phyloP scores from a whole-genome alignment of 805 yeast species.

The Wickerhamomyces hampshirensis region DNA sequence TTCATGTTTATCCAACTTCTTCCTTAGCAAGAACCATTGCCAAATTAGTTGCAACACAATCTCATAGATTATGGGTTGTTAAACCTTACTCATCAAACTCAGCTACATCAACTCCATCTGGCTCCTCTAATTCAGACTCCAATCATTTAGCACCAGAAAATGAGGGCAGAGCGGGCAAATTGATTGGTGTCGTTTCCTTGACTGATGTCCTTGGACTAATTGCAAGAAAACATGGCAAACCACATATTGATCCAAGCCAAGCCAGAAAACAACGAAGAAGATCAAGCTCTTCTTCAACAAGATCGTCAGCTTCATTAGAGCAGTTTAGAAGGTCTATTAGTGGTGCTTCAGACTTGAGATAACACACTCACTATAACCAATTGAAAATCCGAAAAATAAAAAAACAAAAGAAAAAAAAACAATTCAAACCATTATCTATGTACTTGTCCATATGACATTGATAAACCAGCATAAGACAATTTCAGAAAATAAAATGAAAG shows the following conservation, averaged over 20 bases:
- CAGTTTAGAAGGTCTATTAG: conserved; percentile 40
- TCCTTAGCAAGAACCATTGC: conserved; percentile 88
- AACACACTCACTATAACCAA: neutral
- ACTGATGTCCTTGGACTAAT: conserved; percentile 84
- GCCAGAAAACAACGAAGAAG: conserved; percentile 89
- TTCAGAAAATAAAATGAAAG: too few species aligned
- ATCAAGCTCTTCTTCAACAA: conserved; percentile 29
- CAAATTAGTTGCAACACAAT: conserved; percentile 88
- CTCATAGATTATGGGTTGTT: conserved; percentile 87
- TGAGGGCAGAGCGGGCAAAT: conserved; percentile 66
- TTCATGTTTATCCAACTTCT: conserved; percentile 79
- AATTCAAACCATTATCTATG: neutral
- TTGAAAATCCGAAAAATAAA: too few species aligned
- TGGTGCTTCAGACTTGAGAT: conserved; percentile 30
- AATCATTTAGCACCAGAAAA: conserved; percentile 30
- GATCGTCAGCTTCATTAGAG: conserved; percentile 29
- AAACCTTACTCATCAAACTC: conserved; percentile 41
- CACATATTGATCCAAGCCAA: conserved; percentile 67
- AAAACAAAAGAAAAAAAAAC: neutral
- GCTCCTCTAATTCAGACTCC: conserved; percentile 22
- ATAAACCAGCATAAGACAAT: too few species aligned
- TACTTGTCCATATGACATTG: too few species aligned
- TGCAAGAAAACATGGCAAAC: conserved; percentile 67
- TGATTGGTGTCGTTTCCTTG: conserved; percentile 86
- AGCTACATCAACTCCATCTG: conserved; percentile 16